Base-by-base conservation (phyloP, 768 basidiomycete species). In the Leccinum incarnatum region DNA sequence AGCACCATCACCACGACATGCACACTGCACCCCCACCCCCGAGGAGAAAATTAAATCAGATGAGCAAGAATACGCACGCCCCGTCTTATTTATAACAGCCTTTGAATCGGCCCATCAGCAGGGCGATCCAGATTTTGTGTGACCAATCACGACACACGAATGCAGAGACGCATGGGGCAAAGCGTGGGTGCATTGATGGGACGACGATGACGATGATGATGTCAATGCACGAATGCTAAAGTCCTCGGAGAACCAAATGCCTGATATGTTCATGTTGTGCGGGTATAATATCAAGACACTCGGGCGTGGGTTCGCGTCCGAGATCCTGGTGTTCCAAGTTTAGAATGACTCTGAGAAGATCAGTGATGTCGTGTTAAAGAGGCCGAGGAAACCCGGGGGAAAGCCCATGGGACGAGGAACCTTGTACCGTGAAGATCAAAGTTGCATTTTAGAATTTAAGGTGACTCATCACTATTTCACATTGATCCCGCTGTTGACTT, bases 171-270 rank as follows among this genome's bases (percentile, higher is more conserved):
- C 19, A 21, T 45, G 19, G 19, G 19, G 17, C 42, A 19, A 45
- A 45, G 10, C 21, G 42, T 5, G 11, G n/a, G 42, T 15, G 30
- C 30, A 17, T 29, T 51, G 34, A 48, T 27, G 54, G 9, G n/a
- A 23, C 0, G 34, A 23, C 17, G 42, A 57, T 48, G 15, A 34
- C 12, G 32, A 4, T 1, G 23, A 14, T 23, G 32, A 50, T 25
- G 12, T 11, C 2, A 1, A 40, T 29, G 19, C 11, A 21, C 11
- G 19, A 45, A 11, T 12, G 11, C 42, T 12, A 12, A 49, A 34
- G 42, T 62, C 65, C 65, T 67, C 65, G 62, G 65, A 57, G 55
- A 55, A 53, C 32, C 9, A 23, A 23, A 36, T 11, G 48, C 11
- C 23, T 11, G 51, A 34, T 19, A 23, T 59, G 34, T 59, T 54